Evolutionary conservation across 768 basidiomycete genomes (phyloP), one percentile per base, ranked within the genome.

Genomic region (Pleurotus cornucopiae): DNA sequence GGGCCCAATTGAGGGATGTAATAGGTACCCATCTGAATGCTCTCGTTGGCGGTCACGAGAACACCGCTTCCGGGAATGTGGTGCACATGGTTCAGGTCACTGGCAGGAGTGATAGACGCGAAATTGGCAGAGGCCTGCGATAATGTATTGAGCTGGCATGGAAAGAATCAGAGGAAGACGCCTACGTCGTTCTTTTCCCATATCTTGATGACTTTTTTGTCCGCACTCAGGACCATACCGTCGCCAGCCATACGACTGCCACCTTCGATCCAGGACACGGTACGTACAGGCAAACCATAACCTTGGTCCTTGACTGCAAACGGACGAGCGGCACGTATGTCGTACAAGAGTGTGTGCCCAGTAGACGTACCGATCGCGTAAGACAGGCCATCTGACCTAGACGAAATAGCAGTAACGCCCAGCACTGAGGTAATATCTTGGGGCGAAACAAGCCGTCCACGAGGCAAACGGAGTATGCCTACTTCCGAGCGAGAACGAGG

Each of bases 1-100:
- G 95, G 94, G 0, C 97, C 97, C 11, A 99, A 84, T 64, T 96
- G 92, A 9, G 97, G 97, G 46, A 98, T 86, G 67, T 94, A 98
- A 71, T 91, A 98, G 4, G 89, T 86, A 23, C 84, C 89, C 88
- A 98, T 91, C 64, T 92, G 90, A 49, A 96, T 92, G n/a, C 93
- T 91, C 69, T 99, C 97, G 69, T 97, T 97, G 18, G 97, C 93
- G 21, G 88, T 86, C 77, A 98, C 82, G 47, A 98, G 70, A 30
- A 99, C 73, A 9, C 97, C 97, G 55, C 91, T 94, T 6, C 85
- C 85, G 1, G 94, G 90, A 53, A 98, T 73, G 60, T 98, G 89
- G 66, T 96, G 91, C 16, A 98, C 75, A 63, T 95, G 85, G 69
- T 97, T 94, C 53, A 98, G 79, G 64, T 97, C 91, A 16, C 81